Conservation (phyloP, 768 basidiomycete genomes). For the Mycena floridula region DNA sequence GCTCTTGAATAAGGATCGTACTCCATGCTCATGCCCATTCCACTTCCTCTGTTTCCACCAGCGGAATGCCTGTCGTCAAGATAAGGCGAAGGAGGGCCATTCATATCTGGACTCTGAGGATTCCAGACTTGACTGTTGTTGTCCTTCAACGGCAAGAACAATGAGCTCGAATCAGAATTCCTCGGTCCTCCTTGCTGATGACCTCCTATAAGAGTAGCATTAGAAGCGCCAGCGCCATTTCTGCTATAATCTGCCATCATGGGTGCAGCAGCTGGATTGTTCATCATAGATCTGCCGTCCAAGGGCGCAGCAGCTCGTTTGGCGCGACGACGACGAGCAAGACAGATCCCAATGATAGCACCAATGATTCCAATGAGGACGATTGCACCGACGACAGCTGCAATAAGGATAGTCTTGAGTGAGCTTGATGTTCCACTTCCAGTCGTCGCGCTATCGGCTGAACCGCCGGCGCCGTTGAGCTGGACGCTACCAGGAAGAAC, state of each 20-base stretch:
- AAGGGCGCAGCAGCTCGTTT: no score
- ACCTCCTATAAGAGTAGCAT: constrained; percentile 20
- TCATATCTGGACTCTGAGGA: constrained; percentile 25
- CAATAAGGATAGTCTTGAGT: constrained; percentile 39
- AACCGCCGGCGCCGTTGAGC: constrained; percentile 35
- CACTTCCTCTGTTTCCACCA: no score
- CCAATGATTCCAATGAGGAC: constrained; percentile 46
- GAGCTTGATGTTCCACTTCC: not conserved
- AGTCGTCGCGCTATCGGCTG: constrained; percentile 19
- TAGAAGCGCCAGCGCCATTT: constrained; percentile 2
- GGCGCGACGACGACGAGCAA: constrained; percentile 44
- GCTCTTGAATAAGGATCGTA: constrained; percentile 33
- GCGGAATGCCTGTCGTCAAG: constrained; percentile 13
- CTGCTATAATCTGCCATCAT: no score
- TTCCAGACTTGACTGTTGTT: constrained; percentile 56
- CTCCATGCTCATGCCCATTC: constrained; percentile 26
- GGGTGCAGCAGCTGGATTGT: no score
- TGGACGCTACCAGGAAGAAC: constrained; percentile 46
- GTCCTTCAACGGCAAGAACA: constrained; percentile 69
- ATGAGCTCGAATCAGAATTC: constrained; percentile 59
- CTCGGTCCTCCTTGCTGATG: constrained; percentile 27
- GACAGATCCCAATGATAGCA: constrained; percentile 45
- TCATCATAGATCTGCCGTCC: no score
- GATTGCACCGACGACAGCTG: constrained; percentile 45
- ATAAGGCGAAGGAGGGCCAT: constrained; percentile 21